Conservation (phyloP, 345 rosid genomes). For the Tarenaya hassleriana region DNA sequence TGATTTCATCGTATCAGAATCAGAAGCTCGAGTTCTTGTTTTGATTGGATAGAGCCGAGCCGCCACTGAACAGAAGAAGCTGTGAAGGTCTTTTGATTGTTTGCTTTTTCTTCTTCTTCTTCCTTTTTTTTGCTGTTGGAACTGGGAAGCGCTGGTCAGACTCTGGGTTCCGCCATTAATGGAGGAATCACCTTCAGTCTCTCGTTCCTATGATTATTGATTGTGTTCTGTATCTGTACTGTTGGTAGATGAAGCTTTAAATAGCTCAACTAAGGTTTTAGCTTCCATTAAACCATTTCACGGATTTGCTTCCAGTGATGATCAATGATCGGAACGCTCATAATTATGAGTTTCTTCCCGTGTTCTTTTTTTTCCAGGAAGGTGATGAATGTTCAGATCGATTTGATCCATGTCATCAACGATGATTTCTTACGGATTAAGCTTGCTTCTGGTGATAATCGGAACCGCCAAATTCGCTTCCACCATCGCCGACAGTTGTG, state of each 20-base stretch:
- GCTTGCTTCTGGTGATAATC: background rate
- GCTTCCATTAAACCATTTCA: background rate
- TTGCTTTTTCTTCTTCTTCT: too few species aligned
- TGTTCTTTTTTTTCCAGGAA: conserved; percentile 1
- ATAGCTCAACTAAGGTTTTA: background rate
- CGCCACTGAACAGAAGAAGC: too few species aligned
- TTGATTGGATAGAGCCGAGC: too few species aligned
- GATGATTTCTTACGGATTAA: background rate
- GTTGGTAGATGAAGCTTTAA: background rate
- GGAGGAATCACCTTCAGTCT: background rate
- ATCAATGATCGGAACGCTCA: background rate
- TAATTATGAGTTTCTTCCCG: background rate
- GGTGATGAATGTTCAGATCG: background rate
- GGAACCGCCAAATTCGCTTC: background rate
- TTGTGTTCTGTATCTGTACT: background rate
- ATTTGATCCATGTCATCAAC: background rate
- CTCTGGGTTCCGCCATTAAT: background rate
- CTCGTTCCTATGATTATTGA: background rate
- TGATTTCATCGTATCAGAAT: too few species aligned
- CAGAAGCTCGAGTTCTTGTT: too few species aligned
- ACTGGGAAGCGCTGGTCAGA: background rate
- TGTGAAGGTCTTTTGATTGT: too few species aligned
- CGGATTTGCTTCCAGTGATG: background rate
- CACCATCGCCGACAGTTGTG: background rate
- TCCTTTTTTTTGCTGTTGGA: too few species aligned